A percentile compares a stretch with the other conserved stretches of the same genome.
Evolutionary conservation across 805 yeast species (phyloP).

Genomic region (Saccharomycopsis vini): DNA sequence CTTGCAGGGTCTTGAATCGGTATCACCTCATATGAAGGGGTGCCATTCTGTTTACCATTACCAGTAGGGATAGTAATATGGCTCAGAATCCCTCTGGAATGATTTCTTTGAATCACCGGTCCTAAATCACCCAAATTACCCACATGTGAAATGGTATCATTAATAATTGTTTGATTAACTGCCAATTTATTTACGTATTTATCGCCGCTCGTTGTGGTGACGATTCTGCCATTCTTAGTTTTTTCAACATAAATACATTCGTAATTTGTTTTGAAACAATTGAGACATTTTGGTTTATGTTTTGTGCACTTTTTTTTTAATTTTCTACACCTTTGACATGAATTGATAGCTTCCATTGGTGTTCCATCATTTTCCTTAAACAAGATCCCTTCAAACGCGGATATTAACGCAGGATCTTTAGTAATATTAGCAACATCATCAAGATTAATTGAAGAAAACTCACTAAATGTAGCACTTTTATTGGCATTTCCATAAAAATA

Average conservation of each 20-base stretch:
- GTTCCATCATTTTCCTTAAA: conserved; percentile 11
- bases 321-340: conserved; percentile 25
- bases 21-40: no score
- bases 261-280: conserved; percentile 37
- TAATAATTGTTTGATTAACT: conserved; percentile 6
- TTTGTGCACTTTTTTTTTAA: conserved; percentile 43
- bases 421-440: conserved; percentile 17
- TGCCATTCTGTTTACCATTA: no score
- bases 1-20: no score
- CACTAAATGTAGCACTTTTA: not conserved
- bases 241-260: conserved; percentile 24
- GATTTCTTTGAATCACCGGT: conserved; percentile 2
- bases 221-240: conserved; percentile 10
- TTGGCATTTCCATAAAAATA: conserved; percentile 4
- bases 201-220: conserved; percentile 10
- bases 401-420: conserved; percentile 9
- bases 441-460: conserved; percentile 2
- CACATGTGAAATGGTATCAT: conserved; percentile 11
- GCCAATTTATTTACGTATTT: conserved; percentile 13
- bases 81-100: conserved; percentile 5
- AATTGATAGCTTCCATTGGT: conserved; percentile 17
- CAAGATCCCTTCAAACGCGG: conserved; percentile 10
- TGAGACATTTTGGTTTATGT: conserved; percentile 40
- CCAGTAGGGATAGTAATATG: conserved; percentile 6
- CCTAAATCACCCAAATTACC: conserved; percentile 11